These are phyloP conservation scores for Nitzschia sp. DNA, from an alignment of 108 stramenopile genomes.

Conservation along the genomic window DNA sequence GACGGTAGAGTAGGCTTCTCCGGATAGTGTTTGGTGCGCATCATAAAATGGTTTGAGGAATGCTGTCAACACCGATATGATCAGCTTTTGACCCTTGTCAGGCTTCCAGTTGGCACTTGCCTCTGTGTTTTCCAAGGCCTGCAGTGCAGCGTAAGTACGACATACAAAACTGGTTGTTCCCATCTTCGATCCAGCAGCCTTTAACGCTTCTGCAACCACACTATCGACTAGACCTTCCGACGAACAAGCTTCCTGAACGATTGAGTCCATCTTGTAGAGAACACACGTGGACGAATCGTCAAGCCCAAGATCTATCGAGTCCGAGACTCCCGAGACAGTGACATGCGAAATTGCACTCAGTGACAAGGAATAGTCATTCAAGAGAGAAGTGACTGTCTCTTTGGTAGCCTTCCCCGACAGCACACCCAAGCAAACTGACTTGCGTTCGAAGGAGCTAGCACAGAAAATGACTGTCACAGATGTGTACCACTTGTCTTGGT, in stretches of 20 bases:
- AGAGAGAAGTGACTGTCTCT: neutral
- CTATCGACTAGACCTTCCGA: neutral
- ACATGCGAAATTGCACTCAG: neutral
- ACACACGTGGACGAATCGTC: neutral
- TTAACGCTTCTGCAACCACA: neutral
- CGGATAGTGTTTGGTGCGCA: slow-evolving; percentile 28
- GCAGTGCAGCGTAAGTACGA: neutral
- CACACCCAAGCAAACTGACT: slow-evolving; percentile 12
- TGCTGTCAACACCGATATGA: neutral
- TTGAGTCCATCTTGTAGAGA: slow-evolving; percentile 1
- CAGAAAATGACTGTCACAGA: slow-evolving; percentile 22
- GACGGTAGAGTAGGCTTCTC: slow-evolving; percentile 24
- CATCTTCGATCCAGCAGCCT: neutral
- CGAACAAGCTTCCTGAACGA: neutral
- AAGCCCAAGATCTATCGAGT: slow-evolving; percentile 1
- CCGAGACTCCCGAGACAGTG: neutral
- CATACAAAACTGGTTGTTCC: neutral
- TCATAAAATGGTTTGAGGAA: slow-evolving; percentile 31
- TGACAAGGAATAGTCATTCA: neutral
- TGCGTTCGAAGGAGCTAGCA: slow-evolving; percentile 8
- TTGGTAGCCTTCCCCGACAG: neutral
- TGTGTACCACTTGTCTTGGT: neutral
- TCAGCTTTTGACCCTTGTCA: neutral
- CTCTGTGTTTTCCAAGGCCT: neutral
- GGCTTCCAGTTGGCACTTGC: neutral